Percentiles rank a stretch among this genome's conserved stretches.
Conservation (phyloP, 768 basidiomycete genomes). For the Amylocystis lapponica region DNA sequence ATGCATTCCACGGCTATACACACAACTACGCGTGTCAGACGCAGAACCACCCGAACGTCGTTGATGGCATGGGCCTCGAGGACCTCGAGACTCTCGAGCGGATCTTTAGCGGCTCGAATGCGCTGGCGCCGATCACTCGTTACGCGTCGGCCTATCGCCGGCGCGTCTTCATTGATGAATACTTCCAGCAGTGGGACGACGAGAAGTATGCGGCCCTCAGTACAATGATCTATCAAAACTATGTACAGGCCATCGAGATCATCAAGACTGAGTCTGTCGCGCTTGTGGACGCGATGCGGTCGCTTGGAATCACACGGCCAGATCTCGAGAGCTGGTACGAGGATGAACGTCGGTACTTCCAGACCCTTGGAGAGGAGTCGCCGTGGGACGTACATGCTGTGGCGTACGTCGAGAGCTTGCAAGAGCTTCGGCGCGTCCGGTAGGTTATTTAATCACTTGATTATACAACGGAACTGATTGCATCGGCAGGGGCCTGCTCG, state of each 20-base stretch:
- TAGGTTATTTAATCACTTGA: not conserved
- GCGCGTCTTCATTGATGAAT: conserved; percentile 24
- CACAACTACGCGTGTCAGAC: too few species aligned
- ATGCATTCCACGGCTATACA: too few species aligned
- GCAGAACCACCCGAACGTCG: conserved; percentile 28
- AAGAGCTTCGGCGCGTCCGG: conserved; percentile 13
- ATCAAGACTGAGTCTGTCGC: conserved; percentile 13
- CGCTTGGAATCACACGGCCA: conserved; percentile 9
- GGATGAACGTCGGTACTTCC: conserved; percentile 24
- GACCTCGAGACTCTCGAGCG: conserved; percentile 20
- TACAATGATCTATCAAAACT: conserved; percentile 22
- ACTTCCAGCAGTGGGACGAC: conserved; percentile 29
- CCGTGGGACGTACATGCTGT: conserved; percentile 22
- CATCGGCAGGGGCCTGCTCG: not conserved
- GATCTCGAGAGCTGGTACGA: conserved; percentile 18
- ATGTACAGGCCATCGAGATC: conserved; percentile 24
- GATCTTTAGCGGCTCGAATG: conserved; percentile 13
- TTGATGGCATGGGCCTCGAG: conserved; percentile 28
- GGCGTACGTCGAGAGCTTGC: conserved; percentile 28
- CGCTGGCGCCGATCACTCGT: conserved; percentile 19
- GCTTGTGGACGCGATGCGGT: conserved; percentile 10
- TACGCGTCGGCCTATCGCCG: conserved; percentile 24
- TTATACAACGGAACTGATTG: not conserved
- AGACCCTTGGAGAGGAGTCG: conserved; percentile 20
- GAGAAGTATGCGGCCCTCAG: conserved; percentile 30